These are phyloP conservation scores for Lithohypha guttulata DNA, from an alignment of 2,329 filamentous ascomycete species.

Conservation along the genomic window DNA sequence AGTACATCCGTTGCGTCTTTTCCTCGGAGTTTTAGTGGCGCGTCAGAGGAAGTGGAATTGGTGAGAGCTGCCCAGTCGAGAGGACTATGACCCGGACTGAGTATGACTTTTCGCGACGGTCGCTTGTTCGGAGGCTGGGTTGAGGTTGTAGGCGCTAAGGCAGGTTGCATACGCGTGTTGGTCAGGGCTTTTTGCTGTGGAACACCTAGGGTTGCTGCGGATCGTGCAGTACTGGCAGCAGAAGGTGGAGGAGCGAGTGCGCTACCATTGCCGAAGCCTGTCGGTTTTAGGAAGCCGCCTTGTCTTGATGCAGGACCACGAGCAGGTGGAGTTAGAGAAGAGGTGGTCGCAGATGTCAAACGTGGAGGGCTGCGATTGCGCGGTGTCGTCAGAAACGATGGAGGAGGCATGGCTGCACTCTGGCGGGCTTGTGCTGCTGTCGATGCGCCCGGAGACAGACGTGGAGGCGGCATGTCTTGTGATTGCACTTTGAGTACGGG, in stretches of 20 bases:
- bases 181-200: constrained; percentile 22
- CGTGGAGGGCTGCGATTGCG: constrained; percentile 14
- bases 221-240: constrained; percentile 20
- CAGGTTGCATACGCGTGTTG: constrained; percentile 19
- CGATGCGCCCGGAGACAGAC: background rate
- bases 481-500: too few relatives aligned
- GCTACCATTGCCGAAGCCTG: constrained; percentile 25
- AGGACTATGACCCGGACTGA: constrained; percentile 85
- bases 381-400: constrained; percentile 3
- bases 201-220: too few relatives aligned
- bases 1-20: constrained; percentile 38
- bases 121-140: constrained; percentile 39
- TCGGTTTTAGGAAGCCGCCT: constrained; percentile 8
- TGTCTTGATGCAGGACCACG: constrained; percentile 14
- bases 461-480: constrained; percentile 3
- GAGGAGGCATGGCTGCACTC: constrained; percentile 7
- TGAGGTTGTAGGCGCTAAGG: constrained; percentile 31
- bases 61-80: constrained; percentile 88
- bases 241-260: constrained; percentile 31
- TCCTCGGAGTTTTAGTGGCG: constrained; percentile 54
- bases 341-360: constrained; percentile 15
- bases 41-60: constrained; percentile 25
- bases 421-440: constrained; percentile 7
- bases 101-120: constrained; percentile 49
- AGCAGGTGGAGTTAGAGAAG: constrained; percentile 20